phyloP scores from a whole-genome alignment of 495 filamentous ascomycete species.

The Podospora pseudocomata region DNA sequence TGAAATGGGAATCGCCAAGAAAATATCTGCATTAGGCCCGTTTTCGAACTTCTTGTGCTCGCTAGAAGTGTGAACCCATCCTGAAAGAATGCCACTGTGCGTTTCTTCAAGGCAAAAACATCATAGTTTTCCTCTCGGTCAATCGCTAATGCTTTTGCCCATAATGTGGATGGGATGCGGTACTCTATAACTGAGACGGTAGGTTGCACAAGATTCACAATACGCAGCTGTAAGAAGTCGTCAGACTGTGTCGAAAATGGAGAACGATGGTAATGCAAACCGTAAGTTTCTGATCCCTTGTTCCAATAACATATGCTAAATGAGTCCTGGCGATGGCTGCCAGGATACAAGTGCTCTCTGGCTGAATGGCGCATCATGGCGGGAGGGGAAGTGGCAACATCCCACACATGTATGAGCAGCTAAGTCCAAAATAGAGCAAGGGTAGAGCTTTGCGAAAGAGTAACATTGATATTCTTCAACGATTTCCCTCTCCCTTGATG shows the following conservation, averaged over 20 bases:
- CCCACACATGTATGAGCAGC: slow-evolving; percentile 36
- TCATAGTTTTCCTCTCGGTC: slow-evolving; percentile 33
- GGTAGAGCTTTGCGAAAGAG: slow-evolving; percentile 35
- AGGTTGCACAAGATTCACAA: slow-evolving; percentile 32
- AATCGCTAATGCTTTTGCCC: slow-evolving; percentile 35
- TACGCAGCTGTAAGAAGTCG: slow-evolving; percentile 26
- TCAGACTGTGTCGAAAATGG: neutral
- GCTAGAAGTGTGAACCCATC: slow-evolving; percentile 37
- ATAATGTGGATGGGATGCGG: slow-evolving; percentile 34
- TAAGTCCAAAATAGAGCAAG: slow-evolving; percentile 39
- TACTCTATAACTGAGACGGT: slow-evolving; percentile 29
- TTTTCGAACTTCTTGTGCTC: slow-evolving; percentile 30
- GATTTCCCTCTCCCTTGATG: slow-evolving; percentile 22
- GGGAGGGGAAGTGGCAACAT: slow-evolving; percentile 31
- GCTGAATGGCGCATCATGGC: slow-evolving; percentile 26
- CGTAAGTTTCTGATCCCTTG: slow-evolving; percentile 36
- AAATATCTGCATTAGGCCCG: slow-evolving; percentile 34
- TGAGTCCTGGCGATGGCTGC: slow-evolving; percentile 32
- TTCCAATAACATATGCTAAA: slow-evolving; percentile 37
- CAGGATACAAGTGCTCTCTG: slow-evolving; percentile 37
- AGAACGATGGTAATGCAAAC: slow-evolving; percentile 19
- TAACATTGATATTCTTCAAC: slow-evolving; percentile 32
- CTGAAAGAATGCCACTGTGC: slow-evolving; percentile 36
- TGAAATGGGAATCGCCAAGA: slow-evolving; percentile 35
- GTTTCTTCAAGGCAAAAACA: too few relatives aligned